phyloP scores from a whole-genome alignment of 768 basidiomycete species.

The Hygrophorus pudorinus region DNA sequence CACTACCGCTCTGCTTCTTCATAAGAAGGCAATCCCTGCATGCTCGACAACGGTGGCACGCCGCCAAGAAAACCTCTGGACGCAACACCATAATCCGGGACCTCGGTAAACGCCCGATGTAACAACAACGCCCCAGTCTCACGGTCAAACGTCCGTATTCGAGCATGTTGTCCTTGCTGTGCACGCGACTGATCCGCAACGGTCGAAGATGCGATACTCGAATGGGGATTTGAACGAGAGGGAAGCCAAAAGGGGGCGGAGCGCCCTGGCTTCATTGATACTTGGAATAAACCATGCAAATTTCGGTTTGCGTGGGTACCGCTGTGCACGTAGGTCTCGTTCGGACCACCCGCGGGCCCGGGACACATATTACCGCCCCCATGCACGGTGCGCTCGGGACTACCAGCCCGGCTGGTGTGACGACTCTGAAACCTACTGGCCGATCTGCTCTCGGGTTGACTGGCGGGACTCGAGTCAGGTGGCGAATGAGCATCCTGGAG shows the following conservation, averaged over 20 bases:
- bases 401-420: constrained; percentile 29
- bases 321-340: constrained; percentile 45
- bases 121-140: constrained; percentile 26
- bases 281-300: constrained; percentile 40
- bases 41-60: constrained; percentile 72
- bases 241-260: constrained; percentile 38
- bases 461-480: constrained; percentile 11
- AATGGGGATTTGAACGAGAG: constrained; percentile 30
- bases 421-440: constrained; percentile 16
- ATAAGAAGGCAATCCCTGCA: constrained; percentile 78
- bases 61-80: constrained; percentile 85
- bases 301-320: constrained; percentile 39
- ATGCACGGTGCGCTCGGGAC: constrained; percentile 37
- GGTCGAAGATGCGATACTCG: constrained; percentile 7
- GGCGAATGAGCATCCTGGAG: constrained; percentile 16
- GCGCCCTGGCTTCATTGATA: constrained; percentile 46
- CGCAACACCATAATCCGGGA: constrained; percentile 82
- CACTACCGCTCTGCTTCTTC: constrained; percentile 43
- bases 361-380: background rate
- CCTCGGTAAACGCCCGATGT: constrained; percentile 59
- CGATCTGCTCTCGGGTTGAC: constrained; percentile 11
- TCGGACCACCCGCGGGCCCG: constrained; percentile 15
- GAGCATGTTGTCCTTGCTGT: constrained; percentile 13
- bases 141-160: constrained; percentile 13
- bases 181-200: background rate